Evolutionary conservation across 2,329 filamentous ascomycete genomes (phyloP).

Genomic region (Arthroderma sp.): DNA sequence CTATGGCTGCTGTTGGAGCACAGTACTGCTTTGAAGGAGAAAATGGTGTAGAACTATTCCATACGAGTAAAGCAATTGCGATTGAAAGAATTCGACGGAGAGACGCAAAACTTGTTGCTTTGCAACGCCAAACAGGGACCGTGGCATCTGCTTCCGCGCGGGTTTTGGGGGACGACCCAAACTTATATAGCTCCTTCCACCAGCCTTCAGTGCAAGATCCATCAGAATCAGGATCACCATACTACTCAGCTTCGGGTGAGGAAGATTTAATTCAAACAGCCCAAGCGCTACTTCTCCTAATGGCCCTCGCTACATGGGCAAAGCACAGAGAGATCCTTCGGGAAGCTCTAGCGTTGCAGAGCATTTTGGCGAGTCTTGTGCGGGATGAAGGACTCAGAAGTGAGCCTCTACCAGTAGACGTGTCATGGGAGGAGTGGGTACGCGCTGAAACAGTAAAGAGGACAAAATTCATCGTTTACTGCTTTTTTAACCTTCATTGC

Average conservation of each 20-base stretch:
- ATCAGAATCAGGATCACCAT: slow-evolving; percentile 27
- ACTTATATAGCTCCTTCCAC: slow-evolving; percentile 21
- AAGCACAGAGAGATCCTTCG: slow-evolving; percentile 42
- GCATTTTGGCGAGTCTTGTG: slow-evolving; percentile 42
- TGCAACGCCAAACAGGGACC: slow-evolving; percentile 25
- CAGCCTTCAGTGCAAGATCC: slow-evolving; percentile 31
- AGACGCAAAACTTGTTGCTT: slow-evolving; percentile 33
- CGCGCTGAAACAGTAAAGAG: slow-evolving; percentile 39
- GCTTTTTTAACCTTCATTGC: slow-evolving; percentile 47
- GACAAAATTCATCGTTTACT: slow-evolving; percentile 44
- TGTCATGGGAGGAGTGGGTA: slow-evolving; percentile 45
- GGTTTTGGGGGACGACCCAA: slow-evolving; percentile 12
- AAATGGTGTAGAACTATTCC: slow-evolving; percentile 43
- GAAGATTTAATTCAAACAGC: slow-evolving; percentile 6
- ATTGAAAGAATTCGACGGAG: slow-evolving; percentile 36
- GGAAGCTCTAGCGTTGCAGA: slow-evolving; percentile 44
- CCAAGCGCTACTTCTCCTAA: slow-evolving; percentile 37
- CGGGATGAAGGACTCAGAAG: slow-evolving; percentile 39
- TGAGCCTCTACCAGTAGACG: slow-evolving; percentile 20
- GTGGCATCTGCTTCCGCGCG: slow-evolving; percentile 20
- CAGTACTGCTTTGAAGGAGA: slow-evolving; percentile 37
- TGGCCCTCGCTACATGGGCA: slow-evolving; percentile 47
- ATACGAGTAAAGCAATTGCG: slow-evolving; percentile 42
- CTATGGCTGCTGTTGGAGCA: slow-evolving; percentile 37
- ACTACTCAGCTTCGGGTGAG: slow-evolving; percentile 21